Conservation (phyloP, 75 land plant genomes). For the Isoetes taiwanensis region DNA sequence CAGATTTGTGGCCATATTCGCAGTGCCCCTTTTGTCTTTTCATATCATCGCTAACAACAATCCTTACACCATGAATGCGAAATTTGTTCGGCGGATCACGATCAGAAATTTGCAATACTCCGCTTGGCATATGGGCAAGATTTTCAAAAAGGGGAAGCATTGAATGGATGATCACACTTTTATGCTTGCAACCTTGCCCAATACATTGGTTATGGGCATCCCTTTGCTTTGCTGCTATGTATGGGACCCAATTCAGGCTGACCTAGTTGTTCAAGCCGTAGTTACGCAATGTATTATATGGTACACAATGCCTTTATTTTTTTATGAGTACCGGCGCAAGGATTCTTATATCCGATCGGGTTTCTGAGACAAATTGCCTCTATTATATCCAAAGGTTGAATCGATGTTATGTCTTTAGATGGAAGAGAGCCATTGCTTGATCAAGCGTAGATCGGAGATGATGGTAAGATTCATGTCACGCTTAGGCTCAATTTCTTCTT, state of each 20-base stretch:
- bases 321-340: conserved; percentile 1
- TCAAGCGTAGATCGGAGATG: too few species aligned
- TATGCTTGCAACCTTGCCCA: neutral
- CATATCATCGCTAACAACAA: conserved; percentile 1
- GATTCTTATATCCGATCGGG: neutral
- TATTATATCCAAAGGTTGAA: too few species aligned
- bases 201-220: conserved; percentile 5
- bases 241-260: neutral
- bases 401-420: too few species aligned
- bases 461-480: too few species aligned
- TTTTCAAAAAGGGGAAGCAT: conserved; percentile 1
- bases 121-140: neutral
- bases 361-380: too few species aligned
- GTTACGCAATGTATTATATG: conserved; percentile 1
- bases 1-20: conserved; percentile 1
- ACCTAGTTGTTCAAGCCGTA: neutral
- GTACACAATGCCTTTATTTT: neutral
- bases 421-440: too few species aligned
- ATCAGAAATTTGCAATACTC: conserved; percentile 1
- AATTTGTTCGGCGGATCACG: neutral
- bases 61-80: neutral
- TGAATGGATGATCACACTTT: conserved; percentile 4
- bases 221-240: neutral
- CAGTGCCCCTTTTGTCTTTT: neutral
- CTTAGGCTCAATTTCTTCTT: too few species aligned